Conservation (phyloP, 2,329 filamentous ascomycete genomes). For the Penicillium freii region DNA sequence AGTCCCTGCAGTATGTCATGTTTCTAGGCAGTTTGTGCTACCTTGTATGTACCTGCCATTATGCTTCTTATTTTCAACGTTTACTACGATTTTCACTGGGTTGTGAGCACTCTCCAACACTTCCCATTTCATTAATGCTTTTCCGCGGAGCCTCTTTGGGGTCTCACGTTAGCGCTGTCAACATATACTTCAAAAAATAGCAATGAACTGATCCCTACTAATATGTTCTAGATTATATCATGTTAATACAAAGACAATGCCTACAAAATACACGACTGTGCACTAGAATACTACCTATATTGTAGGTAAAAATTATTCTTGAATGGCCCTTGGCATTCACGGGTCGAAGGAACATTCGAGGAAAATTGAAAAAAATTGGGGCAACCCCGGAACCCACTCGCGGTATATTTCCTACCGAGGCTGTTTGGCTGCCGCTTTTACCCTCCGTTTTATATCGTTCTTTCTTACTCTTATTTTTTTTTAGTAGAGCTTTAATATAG, state of each 20-base stretch:
- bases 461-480: neutral
- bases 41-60: neutral
- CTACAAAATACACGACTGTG: no score
- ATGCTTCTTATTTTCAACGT: neutral
- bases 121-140: neutral
- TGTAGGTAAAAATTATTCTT: no score
- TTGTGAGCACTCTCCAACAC: neutral
- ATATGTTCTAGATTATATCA: no score
- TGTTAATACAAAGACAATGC: no score
- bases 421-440: neutral
- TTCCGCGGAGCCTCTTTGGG: neutral
- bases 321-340: neutral
- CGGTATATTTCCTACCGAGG: neutral
- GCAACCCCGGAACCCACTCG: neutral
- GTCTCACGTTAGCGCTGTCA: neutral
- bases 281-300: neutral
- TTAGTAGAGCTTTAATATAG: neutral
- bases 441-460: neutral
- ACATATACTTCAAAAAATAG: neutral
- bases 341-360: neutral
- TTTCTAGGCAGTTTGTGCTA: neutral
- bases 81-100: neutral
- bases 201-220: no score
- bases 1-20: neutral
- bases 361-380: neutral